These are phyloP conservation scores for Clonostachys rhizophaga DNA, from an alignment of 2,329 filamentous ascomycete species.

Conservation along the genomic window DNA sequence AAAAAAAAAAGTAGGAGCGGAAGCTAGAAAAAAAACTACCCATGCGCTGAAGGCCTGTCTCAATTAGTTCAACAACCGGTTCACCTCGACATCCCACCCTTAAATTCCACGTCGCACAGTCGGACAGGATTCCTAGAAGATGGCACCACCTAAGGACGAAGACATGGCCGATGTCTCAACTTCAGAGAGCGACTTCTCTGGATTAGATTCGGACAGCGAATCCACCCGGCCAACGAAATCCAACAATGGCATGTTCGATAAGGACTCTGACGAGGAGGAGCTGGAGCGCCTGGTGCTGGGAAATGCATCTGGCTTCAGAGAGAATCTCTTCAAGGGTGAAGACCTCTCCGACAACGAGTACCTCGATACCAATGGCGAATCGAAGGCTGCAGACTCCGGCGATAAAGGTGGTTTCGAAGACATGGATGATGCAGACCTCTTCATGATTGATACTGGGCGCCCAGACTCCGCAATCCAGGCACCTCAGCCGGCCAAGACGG, in stretches of 20 bases:
- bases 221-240: conserved; percentile 11
- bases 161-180: conserved; percentile 14
- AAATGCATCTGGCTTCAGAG: conserved; percentile 75
- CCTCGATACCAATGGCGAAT: conserved; percentile 21
- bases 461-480: conserved; percentile 24
- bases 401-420: conserved; percentile 44
- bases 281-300: conserved; percentile 87
- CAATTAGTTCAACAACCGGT: conserved; percentile 1
- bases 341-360: conserved; percentile 33
- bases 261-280: conserved; percentile 79
- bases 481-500: conserved; percentile 14
- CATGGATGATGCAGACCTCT: conserved; percentile 73
- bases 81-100: neutral
- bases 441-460: conserved; percentile 72
- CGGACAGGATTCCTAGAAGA: conserved; percentile 7
- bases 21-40: conserved; percentile 18
- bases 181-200: conserved; percentile 20
- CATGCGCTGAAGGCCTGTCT: conserved; percentile 11
- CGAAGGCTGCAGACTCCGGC: conserved; percentile 32
- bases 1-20: conserved; percentile 3
- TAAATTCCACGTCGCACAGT: conserved; percentile 3
- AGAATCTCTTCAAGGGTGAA: conserved; percentile 60
- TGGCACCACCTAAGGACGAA: conserved; percentile 20
- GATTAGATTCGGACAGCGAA: conserved; percentile 18
- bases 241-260: conserved; percentile 40